phyloP scores from a whole-genome alignment of 2,329 filamentous ascomycete species.

The Botrytis sinoallii region DNA sequence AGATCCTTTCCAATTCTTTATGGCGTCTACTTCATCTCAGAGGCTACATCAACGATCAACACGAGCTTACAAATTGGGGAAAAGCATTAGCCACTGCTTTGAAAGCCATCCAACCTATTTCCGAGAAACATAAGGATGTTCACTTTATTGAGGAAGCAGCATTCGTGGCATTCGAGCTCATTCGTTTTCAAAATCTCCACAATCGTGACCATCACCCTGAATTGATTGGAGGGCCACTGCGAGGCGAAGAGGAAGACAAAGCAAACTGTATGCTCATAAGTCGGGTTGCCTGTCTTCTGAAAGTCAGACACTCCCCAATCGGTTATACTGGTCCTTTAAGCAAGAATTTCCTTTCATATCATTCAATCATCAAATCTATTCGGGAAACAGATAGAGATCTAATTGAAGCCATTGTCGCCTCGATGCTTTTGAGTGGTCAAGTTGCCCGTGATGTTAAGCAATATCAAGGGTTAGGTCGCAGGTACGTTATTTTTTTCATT shows the following conservation, averaged over 20 bases:
- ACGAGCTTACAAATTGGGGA: slow-evolving; percentile 82
- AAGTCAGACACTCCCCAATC: slow-evolving; percentile 76
- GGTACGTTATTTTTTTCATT: slow-evolving; percentile 47
- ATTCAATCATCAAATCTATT: slow-evolving; percentile 76
- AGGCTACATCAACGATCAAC: slow-evolving; percentile 75
- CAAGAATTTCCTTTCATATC: slow-evolving; percentile 82
- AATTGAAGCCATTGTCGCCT: slow-evolving; percentile 75
- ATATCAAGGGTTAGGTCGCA: slow-evolving; percentile 63
- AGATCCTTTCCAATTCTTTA: slow-evolving; percentile 68
- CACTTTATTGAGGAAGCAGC: slow-evolving; percentile 68
- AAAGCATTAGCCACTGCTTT: slow-evolving; percentile 71
- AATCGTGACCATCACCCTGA: slow-evolving; percentile 58
- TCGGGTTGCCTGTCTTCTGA: slow-evolving; percentile 78
- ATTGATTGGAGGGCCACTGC: slow-evolving; percentile 54
- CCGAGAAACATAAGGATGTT: slow-evolving; percentile 44
- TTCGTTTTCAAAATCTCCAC: slow-evolving; percentile 75
- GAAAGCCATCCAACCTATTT: slow-evolving; percentile 54
- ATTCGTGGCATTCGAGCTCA: slow-evolving; percentile 80
- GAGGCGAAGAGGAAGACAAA: slow-evolving; percentile 68
- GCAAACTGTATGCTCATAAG: slow-evolving; percentile 78
- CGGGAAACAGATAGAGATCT: slow-evolving; percentile 78
- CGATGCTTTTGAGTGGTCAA: slow-evolving; percentile 78
- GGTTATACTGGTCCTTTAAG: slow-evolving; percentile 94
- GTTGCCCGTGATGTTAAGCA: slow-evolving; percentile 64
- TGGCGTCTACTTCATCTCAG: slow-evolving; percentile 90